These are phyloP conservation scores for Flaveria floridana DNA, from an alignment of 140 eudicot genomes.

Conservation along the genomic window DNA sequence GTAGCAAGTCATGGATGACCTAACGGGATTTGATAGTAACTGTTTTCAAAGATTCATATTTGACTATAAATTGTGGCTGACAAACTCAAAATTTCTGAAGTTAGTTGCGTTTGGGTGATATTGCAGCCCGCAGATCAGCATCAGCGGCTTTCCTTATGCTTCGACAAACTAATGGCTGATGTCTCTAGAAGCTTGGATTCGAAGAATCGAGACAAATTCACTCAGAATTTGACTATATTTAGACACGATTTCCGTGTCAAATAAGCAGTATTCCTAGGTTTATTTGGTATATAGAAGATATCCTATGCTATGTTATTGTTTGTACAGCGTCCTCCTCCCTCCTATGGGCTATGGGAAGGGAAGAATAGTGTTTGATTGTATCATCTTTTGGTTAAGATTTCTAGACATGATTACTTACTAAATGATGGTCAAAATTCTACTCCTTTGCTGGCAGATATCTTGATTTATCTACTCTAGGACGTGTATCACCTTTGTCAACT, in stretches of 20 bases:
- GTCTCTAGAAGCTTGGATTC: constrained; percentile 82
- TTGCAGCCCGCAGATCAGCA: constrained; percentile 93
- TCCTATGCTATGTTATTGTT: constrained; percentile 19
- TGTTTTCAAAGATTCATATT: background rate
- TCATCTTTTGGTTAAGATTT: background rate
- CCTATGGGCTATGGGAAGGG: constrained; percentile 7
- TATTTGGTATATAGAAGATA: constrained; percentile 25
- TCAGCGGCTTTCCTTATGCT: constrained; percentile 75
- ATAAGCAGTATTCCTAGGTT: constrained; percentile 33
- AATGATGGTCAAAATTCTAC: background rate
- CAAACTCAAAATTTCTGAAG: background rate
- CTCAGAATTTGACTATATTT: constrained; percentile 66
- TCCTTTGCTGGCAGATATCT: too few species aligned
- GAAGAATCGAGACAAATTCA: constrained; percentile 83
- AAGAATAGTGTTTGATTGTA: constrained; percentile 30
- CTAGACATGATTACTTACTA: constrained; percentile 10
- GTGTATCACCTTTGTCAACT: too few species aligned
- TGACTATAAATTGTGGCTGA: background rate
- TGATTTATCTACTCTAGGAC: too few species aligned
- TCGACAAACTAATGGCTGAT: constrained; percentile 81
- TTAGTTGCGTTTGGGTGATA: constrained; percentile 7
- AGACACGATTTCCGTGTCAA: constrained; percentile 88
- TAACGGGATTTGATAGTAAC: too few species aligned
- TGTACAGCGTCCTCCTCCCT: constrained; percentile 22
- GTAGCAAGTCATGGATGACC: background rate